Percentiles rank a stretch among this genome's conserved stretches.
These are phyloP conservation scores for Fusarium drepaniforme DNA, from an alignment of 2,329 filamentous ascomycete genomes.

Conservation along the genomic window DNA sequence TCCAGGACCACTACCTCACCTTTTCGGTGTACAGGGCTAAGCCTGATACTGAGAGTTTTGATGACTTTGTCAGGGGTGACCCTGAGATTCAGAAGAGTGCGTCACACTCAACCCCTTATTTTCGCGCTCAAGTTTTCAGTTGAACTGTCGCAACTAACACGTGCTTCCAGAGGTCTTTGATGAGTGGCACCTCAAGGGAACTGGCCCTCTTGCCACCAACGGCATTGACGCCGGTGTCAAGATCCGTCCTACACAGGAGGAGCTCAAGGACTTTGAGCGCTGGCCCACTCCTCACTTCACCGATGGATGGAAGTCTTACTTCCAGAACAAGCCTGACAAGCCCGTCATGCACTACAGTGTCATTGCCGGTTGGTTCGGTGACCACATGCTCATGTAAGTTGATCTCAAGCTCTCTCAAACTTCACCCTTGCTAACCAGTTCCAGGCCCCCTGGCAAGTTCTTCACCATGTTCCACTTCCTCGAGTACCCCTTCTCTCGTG, in stretches of 20 bases:
- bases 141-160: background rate
- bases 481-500: slow-evolving; percentile 82
- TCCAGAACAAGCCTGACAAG: slow-evolving; percentile 87
- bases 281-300: slow-evolving; percentile 83
- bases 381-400: slow-evolving; percentile 69
- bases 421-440: slow-evolving; percentile 37
- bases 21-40: slow-evolving; percentile 80
- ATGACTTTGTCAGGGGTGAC: slow-evolving; percentile 82
- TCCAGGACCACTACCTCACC: slow-evolving; percentile 81
- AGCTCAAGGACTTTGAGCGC: slow-evolving; percentile 75
- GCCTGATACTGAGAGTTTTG: slow-evolving; percentile 81
- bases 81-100: slow-evolving; percentile 76
- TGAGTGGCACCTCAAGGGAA: slow-evolving; percentile 84
- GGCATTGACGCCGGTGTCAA: slow-evolving; percentile 86
- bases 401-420: fast-evolving
- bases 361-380: slow-evolving; percentile 75
- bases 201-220: slow-evolving; percentile 81
- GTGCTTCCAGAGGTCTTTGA: slow-evolving; percentile 69
- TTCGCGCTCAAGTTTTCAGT: background rate
- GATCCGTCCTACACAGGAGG: slow-evolving; percentile 76
- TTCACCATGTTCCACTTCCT: slow-evolving; percentile 89
- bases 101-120: slow-evolving; percentile 17
- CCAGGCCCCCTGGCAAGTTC: slow-evolving; percentile 81
- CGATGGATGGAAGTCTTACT: slow-evolving; percentile 83
- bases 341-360: slow-evolving; percentile 89